Conservation (phyloP, 1,139 yeast species). For the Saccharomyces hybrid region DNA sequence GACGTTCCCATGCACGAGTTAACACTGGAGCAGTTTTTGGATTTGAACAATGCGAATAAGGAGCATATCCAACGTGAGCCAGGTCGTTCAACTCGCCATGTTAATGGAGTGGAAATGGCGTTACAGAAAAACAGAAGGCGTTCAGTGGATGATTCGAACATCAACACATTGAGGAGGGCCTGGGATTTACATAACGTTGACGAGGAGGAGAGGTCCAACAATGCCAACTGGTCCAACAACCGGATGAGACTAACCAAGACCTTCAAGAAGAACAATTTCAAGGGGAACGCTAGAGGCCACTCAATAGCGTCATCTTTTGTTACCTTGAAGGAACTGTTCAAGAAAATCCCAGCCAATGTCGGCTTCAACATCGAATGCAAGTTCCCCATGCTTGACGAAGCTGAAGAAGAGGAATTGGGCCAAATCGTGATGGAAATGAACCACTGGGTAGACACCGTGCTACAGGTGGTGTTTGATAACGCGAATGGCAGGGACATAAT, state of each 20-base stretch:
- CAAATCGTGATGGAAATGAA: slow-evolving; percentile 79
- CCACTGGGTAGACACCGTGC: slow-evolving; percentile 78
- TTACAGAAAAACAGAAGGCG: not conserved
- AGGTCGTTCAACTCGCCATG: not conserved
- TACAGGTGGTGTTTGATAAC: slow-evolving; percentile 72
- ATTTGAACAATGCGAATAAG: slow-evolving; percentile 40
- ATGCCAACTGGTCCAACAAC: slow-evolving; percentile 37
- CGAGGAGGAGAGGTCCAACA: not conserved
- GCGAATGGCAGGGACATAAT: slow-evolving; percentile 77
- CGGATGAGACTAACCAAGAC: slow-evolving; percentile 84
- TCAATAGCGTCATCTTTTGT: slow-evolving; percentile 90
- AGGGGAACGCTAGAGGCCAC: slow-evolving; percentile 85
- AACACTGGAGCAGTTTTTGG: slow-evolving; percentile 82
- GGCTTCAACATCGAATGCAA: slow-evolving; percentile 95
- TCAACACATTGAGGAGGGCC: slow-evolving; percentile 1
- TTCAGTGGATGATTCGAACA: slow-evolving; percentile 4
- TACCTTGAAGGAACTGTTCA: slow-evolving; percentile 76
- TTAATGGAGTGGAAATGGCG: not conserved
- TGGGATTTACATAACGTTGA: slow-evolving; percentile 8
- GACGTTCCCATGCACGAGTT: slow-evolving; percentile 94
- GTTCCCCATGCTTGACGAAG: slow-evolving; percentile 93
- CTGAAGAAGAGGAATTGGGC: slow-evolving; percentile 83
- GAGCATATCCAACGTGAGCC: slow-evolving; percentile 11
- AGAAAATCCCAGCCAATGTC: slow-evolving; percentile 69
- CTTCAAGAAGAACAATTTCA: slow-evolving; percentile 78